Evolutionary conservation across 257 asterid genomes (phyloP), one percentile per base, ranked within the genome.

Genomic region (Solanum boliviense): DNA sequence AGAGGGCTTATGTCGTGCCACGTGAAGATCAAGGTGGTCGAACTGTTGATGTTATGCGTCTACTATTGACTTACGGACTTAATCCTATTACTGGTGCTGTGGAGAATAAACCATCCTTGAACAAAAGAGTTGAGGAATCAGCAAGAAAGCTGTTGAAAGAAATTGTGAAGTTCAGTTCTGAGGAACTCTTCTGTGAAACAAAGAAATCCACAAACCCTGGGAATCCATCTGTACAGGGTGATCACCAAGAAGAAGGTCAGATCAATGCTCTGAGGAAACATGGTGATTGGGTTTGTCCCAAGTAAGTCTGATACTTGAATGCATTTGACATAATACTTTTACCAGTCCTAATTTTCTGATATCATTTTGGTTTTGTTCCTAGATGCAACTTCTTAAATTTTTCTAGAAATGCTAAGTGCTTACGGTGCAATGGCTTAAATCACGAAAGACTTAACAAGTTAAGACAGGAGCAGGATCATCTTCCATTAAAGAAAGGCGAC

Each of bases 401-500:
- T 86, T 93, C 98, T 39, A 95, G 96, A 86, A 95, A 96, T 75
- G 32, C 93, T 85, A 95, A 92, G 91, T 97, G 99, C 89, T 92
- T 96, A 86, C 92, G 90, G 31, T 97, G 99, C 88, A 90, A 93
- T 82, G 86, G 87, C 86, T 87, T 95, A 35, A 91, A 73, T 84
- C 88, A 88, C 88, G 98, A 95, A 89, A 94, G 93, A 68, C 88
- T 94, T 23, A 88, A 52, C 87, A 89, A 84, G 84, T 74, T 96
- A 89, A 89, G 94, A 12, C 95, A 90, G 88, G 98, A 94, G 81
- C 96, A 91, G 90, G 97, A 90, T 34, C 87, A 94, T 86, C 94
- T 96, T 87, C 99, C 97, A 9, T 87, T 93, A 91, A 97, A 94
- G 96, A 96, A 94, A 91, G 99, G 99, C 88, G 99, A 96, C 91